A percentile compares a stretch with the other conserved stretches of the same genome.
These are phyloP conservation scores for Metarhizium rileyi DNA, from an alignment of 2,329 filamentous ascomycete species.

Conservation along the genomic window DNA sequence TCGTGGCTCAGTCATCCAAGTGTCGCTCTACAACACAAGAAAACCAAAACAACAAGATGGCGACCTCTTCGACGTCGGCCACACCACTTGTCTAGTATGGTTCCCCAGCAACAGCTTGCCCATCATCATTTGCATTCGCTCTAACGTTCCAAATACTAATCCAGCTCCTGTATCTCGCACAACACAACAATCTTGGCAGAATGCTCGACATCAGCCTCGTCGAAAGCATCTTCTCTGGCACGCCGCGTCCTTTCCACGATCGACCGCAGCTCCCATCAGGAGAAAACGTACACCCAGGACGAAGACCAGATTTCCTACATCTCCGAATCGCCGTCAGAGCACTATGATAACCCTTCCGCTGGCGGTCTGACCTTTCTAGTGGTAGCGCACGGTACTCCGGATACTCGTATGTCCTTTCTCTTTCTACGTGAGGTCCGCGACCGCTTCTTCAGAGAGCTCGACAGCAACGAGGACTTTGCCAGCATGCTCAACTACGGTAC, in stretches of 20 bases:
- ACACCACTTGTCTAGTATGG: slow-evolving; percentile 67
- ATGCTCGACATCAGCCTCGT: slow-evolving; percentile 78
- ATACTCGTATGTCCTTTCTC: slow-evolving; percentile 83
- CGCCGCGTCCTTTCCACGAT: slow-evolving; percentile 95
- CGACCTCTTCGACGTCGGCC: slow-evolving; percentile 57
- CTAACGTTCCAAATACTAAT: neutral
- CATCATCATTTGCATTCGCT: neutral
- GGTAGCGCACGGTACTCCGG: slow-evolving; percentile 70
- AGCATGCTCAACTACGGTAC: slow-evolving; percentile 83
- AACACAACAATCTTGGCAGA: slow-evolving; percentile 88
- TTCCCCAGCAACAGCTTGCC: neutral
- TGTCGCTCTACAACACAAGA: neutral
- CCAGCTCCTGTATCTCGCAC: slow-evolving; percentile 86
- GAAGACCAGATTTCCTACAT: slow-evolving; percentile 93
- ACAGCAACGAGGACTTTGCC: slow-evolving; percentile 58
- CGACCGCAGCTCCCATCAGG: slow-evolving; percentile 67
- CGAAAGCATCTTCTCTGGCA: slow-evolving; percentile 75
- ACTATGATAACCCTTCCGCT: slow-evolving; percentile 48
- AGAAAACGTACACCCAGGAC: slow-evolving; percentile 90
- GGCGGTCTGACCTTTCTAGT: slow-evolving; percentile 88
- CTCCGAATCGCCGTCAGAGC: slow-evolving; percentile 65
- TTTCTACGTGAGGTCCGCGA: slow-evolving; percentile 87
- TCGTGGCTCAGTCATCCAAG: neutral
- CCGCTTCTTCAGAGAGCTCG: slow-evolving; percentile 68
- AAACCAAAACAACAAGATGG: slow-evolving; percentile 38